Evolutionary conservation across 1,139 yeast genomes (phyloP).

Genomic region (Nakaseomyces glabratus): DNA sequence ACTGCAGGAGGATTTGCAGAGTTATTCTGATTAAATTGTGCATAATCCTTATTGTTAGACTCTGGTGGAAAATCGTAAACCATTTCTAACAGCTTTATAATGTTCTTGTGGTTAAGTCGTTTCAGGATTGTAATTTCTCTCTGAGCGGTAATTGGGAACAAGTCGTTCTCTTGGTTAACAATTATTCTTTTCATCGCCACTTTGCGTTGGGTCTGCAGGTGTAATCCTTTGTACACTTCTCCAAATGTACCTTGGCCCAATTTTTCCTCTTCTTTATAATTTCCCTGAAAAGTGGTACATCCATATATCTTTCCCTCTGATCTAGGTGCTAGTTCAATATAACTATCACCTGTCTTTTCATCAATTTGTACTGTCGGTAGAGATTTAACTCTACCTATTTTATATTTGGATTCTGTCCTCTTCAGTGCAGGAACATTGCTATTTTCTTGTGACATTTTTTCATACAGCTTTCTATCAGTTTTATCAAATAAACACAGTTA

Average conservation of each 20-base stretch:
- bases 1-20: conserved; percentile 31
- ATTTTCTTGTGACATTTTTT: conserved; percentile 8
- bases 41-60: conserved; percentile 37
- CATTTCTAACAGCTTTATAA: conserved; percentile 75
- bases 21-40: conserved; percentile 33
- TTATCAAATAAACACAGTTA: too few species aligned
- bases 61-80: conserved; percentile 49
- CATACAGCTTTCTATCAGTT: too few species aligned
- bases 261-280: conserved; percentile 52
- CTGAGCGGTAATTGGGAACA: conserved; percentile 92
- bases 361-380: conserved; percentile 28
- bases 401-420: conserved; percentile 24
- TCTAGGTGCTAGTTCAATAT: conserved; percentile 22
- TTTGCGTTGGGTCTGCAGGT: conserved; percentile 39
- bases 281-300: conserved; percentile 27
- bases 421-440: conserved; percentile 6
- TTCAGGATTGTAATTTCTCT: conserved; percentile 84
- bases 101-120: conserved; percentile 57
- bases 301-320: conserved; percentile 27
- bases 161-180: conserved; percentile 77
- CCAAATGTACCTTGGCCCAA: conserved; percentile 94
- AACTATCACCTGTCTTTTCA: conserved; percentile 21
- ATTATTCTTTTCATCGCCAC: conserved; percentile 85
- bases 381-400: conserved; percentile 30
- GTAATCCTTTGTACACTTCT: conserved; percentile 67